Evolutionary conservation across 2,329 filamentous ascomycete genomes (phyloP), one percentile per base, ranked within the genome.

Genomic region (Colletotrichum spaethianum): DNA sequence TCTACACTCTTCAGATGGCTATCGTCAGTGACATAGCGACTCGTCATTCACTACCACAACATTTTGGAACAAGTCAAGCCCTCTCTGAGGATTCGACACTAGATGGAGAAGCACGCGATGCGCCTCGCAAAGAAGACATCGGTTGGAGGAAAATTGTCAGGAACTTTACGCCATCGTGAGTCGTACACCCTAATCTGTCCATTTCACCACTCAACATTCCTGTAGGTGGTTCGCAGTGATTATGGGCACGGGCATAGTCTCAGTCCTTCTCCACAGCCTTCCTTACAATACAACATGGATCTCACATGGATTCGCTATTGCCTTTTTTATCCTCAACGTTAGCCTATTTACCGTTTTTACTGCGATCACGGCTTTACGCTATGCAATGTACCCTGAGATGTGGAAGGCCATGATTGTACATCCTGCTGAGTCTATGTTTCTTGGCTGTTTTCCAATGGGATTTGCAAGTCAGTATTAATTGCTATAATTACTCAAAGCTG

Each of bases 211-310:
- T 46, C 55, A 31, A 70, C 42, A 14, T 46, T 6, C n/a, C 11
- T n/a, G 12, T 52, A 84, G 87, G 78, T 91, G 89, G 89, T 91
- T 90, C 77, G 83, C 86, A 3, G 85, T 87, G 40, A 90, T 85
- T 53, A 91, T 93, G 91, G 92, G 92, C 36, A 93, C 91, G 0
- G 92, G 91, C 26, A 89, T 93, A 48, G 88, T 92, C 11, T 88
- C 89, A 1, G 86, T 93, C 48, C 83, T 93, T 23, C 84, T 93
- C 23, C 84, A 89, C 74, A 86, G 87, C 23, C 84, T 93, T 12
- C 91, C 91, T 0, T 93, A 90, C 79, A 86, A 91, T 72, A 84
- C 85, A 1, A 68, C 75, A 11, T 91, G 88, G 85, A 82, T 92
- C 26, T 89, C 90, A 1, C 59, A 74, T 18, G 72, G 72, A 11